Base-by-base conservation (phyloP, 768 basidiomycete genomes). In the Mrakia frigida region DNA sequence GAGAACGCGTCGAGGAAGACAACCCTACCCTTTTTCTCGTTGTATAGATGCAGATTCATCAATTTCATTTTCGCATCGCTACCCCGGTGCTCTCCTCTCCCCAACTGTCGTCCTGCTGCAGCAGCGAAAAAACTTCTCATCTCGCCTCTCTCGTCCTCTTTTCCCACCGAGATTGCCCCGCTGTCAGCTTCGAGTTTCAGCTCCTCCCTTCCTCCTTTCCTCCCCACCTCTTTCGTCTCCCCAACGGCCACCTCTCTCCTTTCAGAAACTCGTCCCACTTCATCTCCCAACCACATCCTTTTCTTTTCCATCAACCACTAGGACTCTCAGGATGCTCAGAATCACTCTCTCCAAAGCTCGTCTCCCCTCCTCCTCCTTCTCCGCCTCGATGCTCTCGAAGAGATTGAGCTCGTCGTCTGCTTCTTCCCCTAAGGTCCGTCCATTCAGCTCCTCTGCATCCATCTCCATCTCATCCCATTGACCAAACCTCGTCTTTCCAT, bases 361-460 rank as follows among this genome's bases (percentile, higher is more conserved):
- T 37, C 31, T 68, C 39, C 35, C 37, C 37, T n/a, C n/a, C 13
- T 18, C 33, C 39, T 39, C 37, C 37, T 39, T n/a, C 35, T 39
- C 39, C 39, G 0, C 13, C 37, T 68, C 39, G 35, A 37, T 68
- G 35, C 18, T 68, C 65, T 68, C 65, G 5, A 37, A 68, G 65
- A 35, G 65, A n/a, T 39, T 68, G 35, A 39, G 16, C 25, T 68
- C 65, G 21, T 68, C 65, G 6, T n/a, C 33, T 23, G 33, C 33
- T 11, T 68, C 65, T 25, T 63, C 61, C 28, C 65, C 35, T 4
- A 68, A 68, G 65, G 65, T 68, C 31, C 63, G 63, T 65, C 33
- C 31, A n/a, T 35, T 33, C 33, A 10, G 33, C 63, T 65, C 21
- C 35, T 65, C 63, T 13, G 9, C 37, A 9, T 37, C 37, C 35